Percentiles rank a stretch among this genome's conserved stretches.
These are phyloP conservation scores for Vitis riparia DNA, from an alignment of 164 flowering plant species.

Conservation along the genomic window DNA sequence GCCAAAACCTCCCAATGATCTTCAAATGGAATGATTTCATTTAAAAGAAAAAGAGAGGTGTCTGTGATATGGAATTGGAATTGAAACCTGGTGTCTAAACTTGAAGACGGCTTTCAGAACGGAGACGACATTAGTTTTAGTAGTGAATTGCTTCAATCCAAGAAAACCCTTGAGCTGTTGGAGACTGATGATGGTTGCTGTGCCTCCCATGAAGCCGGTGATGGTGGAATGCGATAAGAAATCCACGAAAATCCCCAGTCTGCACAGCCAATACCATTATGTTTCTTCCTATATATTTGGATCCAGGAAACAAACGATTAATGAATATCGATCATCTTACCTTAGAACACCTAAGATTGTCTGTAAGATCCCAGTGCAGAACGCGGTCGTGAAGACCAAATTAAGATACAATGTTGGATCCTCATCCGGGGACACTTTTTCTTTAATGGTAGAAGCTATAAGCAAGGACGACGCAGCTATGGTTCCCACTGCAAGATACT, in stretches of 20 bases:
- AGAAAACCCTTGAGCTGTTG: constrained; percentile 78
- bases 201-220: constrained; percentile 73
- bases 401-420: constrained; percentile 43
- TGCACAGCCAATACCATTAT: constrained; percentile 5
- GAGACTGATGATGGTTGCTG: constrained; percentile 55
- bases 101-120: constrained; percentile 49
- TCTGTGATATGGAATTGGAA: too few relatives aligned
- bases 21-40: too few relatives aligned
- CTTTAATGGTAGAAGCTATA: constrained; percentile 62
- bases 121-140: constrained; percentile 46
- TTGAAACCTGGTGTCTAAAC: constrained; percentile 38
- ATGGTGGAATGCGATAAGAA: constrained; percentile 63
- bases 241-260: constrained; percentile 68
- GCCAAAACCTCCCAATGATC: too few relatives aligned
- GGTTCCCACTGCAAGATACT: constrained; percentile 60
- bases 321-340: constrained; percentile 17
- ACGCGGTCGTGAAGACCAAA: constrained; percentile 57
- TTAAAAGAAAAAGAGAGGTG: too few relatives aligned
- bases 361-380: constrained; percentile 62
- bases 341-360: constrained; percentile 56
- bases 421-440: constrained; percentile 22
- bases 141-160: constrained; percentile 59
- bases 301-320: too few relatives aligned
- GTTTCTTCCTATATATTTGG: not conserved
- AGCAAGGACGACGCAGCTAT: constrained; percentile 61